Base-by-base conservation (phyloP, 2,329 filamentous ascomycete species). In the Camptophora hylomeconis region DNA sequence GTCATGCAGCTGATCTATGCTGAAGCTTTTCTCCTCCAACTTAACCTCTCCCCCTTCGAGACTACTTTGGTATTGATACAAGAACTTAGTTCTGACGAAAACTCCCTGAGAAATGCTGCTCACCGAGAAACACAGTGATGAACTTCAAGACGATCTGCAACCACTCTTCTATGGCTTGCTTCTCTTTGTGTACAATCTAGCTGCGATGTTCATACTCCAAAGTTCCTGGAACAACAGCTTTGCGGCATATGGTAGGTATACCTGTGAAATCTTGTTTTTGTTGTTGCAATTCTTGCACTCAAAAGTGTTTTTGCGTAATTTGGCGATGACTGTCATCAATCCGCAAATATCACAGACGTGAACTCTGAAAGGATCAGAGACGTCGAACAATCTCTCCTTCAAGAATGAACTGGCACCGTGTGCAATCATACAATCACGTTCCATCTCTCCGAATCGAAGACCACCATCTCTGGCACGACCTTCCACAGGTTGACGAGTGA, bases 371-470 rank as follows among this genome's bases (percentile, higher is more conserved):
- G 89, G 87, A 62, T 98, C 89, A 30, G 83, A 93, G 28, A 98
- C 89, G 54, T 95, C 87, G 49, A 98, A 94, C 34, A 98, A 61
- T 48, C 89, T 75, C 65, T 98, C 89, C 63, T 98, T 98, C 51
- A 98, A 61, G 70, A 98, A 98, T 2, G 86, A 79, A 31, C 83
- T 87, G 3, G 92, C 89, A 52, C 89, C 89, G 54, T 98, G 92
- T n/a, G 92, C 84, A 64, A 98, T 98, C 89, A 98, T 98, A 56
- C 89, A 98, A 72, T 98, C 92, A 63, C 92, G 87, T 61, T 98
- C 92, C 89, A 98, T 98, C 67, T 98, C 89, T 75, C 89, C 89
- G 73, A 98, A 98, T 53, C 92, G 87, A 24, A 98, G 70, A 65
- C 89, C 89, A 69, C 89, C 89, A 53, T 98, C 92, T 58, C 92